Percentiles rank a stretch among this genome's conserved stretches.
Conservation (phyloP, 2,329 filamentous ascomycete genomes). For the Dryadomyces quercus-mongolicae region DNA sequence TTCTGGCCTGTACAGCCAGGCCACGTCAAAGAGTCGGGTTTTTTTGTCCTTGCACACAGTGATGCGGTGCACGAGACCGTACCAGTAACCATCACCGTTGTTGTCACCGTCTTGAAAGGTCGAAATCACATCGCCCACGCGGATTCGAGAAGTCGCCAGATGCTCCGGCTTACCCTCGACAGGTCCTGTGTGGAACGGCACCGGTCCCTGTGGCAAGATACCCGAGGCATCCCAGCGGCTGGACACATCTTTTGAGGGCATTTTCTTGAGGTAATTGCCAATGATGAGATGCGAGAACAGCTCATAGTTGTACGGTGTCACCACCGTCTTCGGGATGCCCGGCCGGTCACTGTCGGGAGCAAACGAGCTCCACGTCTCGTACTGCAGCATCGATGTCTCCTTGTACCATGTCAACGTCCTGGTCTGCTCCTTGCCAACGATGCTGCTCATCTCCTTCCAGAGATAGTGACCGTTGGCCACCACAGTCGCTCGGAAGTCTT, state of each 20-base stretch:
- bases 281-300: conserved; percentile 55
- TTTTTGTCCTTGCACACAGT: conserved; percentile 20
- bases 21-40: conserved; percentile 39
- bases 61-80: conserved; percentile 54
- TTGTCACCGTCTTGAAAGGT: conserved; percentile 27
- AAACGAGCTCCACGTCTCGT: background rate
- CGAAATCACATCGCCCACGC: background rate
- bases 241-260: conserved; percentile 17
- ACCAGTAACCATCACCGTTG: too few species aligned
- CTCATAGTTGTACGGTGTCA: conserved; percentile 56
- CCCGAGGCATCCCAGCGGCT: background rate
- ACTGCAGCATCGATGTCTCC: background rate
- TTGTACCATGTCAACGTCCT: conserved; percentile 37
- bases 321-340: conserved; percentile 37
- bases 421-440: conserved; percentile 20
- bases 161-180: too few species aligned
- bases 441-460: conserved; percentile 47
- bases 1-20: conserved; percentile 61
- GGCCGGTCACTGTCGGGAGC: too few species aligned
- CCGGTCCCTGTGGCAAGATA: conserved; percentile 1
- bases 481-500: conserved; percentile 53
- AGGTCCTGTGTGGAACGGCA: too few species aligned
- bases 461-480: conserved; percentile 51
- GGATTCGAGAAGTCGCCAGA: too few species aligned
- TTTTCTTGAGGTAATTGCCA: conserved; percentile 36